phyloP scores from a whole-genome alignment of 2,329 filamentous ascomycete genomes.

The Colletotrichum neosansevieriae region DNA sequence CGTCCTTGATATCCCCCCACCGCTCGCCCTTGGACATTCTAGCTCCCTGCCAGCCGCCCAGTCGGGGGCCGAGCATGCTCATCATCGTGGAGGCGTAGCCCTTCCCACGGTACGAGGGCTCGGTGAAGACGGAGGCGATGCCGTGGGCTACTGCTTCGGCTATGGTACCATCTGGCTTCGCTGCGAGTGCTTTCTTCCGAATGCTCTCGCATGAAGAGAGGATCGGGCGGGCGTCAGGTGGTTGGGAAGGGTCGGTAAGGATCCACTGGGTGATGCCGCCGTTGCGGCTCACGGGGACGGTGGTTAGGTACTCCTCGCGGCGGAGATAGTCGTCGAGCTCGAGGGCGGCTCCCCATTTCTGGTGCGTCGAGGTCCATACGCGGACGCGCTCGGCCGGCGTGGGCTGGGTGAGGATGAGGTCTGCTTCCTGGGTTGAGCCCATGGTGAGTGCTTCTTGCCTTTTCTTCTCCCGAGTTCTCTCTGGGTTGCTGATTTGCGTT shows the following conservation, averaged over 20 bases:
- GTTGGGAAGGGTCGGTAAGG: slow-evolving; percentile 61
- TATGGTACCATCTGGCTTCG: slow-evolving; percentile 49
- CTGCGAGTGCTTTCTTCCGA: slow-evolving; percentile 68
- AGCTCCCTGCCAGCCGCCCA: slow-evolving; percentile 53
- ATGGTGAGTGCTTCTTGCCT: slow-evolving; percentile 7
- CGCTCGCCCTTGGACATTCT: slow-evolving; percentile 42
- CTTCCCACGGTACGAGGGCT: slow-evolving; percentile 72
- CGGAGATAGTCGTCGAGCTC: slow-evolving; percentile 66
- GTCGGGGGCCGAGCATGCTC: slow-evolving; percentile 66
- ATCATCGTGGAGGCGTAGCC: slow-evolving; percentile 86
- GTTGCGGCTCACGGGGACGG: slow-evolving; percentile 67
- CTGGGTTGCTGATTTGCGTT: neutral
- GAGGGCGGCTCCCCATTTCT: slow-evolving; percentile 71
- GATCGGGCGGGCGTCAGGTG: slow-evolving; percentile 61
- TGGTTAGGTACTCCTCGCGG: slow-evolving; percentile 69
- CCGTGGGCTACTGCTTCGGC: slow-evolving; percentile 76
- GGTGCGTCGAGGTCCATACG: slow-evolving; percentile 68
- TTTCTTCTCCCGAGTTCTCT: neutral
- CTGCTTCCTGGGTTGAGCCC: slow-evolving; percentile 35
- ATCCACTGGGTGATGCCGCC: slow-evolving; percentile 74
- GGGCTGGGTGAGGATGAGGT: slow-evolving; percentile 64
- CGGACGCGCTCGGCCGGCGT: slow-evolving; percentile 65
- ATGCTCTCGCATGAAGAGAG: slow-evolving; percentile 75
- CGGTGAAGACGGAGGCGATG: slow-evolving; percentile 84
- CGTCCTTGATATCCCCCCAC: slow-evolving; percentile 40